Evolutionary conservation across 768 basidiomycete genomes (phyloP), one percentile per base, ranked within the genome.

Genomic region (Saitozyma sp.): DNA sequence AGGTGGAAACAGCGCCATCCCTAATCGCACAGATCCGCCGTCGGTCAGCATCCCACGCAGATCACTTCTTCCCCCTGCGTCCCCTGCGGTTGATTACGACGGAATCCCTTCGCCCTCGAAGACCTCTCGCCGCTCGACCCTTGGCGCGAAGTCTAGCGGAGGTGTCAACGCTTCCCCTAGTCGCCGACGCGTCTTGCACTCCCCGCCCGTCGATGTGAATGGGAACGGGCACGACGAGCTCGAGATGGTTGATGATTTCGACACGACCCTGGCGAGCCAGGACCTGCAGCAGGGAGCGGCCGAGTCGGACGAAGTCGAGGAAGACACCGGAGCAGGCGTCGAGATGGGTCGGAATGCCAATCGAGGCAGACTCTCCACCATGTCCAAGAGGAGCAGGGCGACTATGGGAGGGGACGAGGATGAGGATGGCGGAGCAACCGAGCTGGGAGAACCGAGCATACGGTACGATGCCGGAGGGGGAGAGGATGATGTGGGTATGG

Each of bases 1-100:
- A 29, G 29, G 29, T 29, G 29, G 29, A 29, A 29, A 29, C 29
- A 29, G 29, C 5, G 29, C 29, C 29, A 29, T 29, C 5, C 29
- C 51, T 53, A n/a, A n/a, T 53, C 51, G 29, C 16, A 37, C 45
- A 71, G 67, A 64, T 40, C 70, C 65, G 14, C 67, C 64, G 6
- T 66, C 69, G 10, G 63, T 71, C n/a, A 48, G 42, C 19, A 41
- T 64, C 3, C 66, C 66, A 17, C n/a, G 43, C 11, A 54, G 54
- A 41, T 70, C 72, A 4, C 55, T 54, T 37, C 48, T 66, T 6
- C 43, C 62, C 6, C 46, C 63, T n/a, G 51, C 59, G 1, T 74
- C 73, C 6, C 73, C 70, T n/a, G 41, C 52, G 16, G 43, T 66
- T 1, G 46, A 50, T 13, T 71, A 59, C 50, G 69, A 68, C 53